phyloP scores from a whole-genome alignment of 345 rosid genomes.

The Lenwebbia sp. region DNA sequence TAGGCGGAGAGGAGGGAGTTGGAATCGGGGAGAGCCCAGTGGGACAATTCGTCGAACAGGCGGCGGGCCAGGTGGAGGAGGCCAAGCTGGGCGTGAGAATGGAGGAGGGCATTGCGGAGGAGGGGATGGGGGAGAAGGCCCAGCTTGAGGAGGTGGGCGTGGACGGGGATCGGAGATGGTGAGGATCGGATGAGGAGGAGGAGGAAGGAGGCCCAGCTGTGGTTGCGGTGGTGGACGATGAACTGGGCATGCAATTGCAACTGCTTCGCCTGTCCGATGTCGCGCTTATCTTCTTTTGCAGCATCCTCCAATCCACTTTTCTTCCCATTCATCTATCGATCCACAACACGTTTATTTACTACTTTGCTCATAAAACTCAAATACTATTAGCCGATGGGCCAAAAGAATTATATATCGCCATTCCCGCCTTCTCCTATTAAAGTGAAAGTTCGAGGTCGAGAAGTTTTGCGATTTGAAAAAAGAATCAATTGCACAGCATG shows the following conservation, averaged over 20 bases:
- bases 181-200: constrained; percentile 21
- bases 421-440: not conserved
- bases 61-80: constrained; percentile 18
- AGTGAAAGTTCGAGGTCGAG: not conserved
- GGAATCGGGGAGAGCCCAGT: constrained; percentile 27
- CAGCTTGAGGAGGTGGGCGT: constrained; percentile 21
- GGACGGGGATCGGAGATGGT: constrained; percentile 5
- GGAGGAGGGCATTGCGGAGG: constrained; percentile 25
- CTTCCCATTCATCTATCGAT: not conserved
- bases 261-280: not conserved
- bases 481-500: too few species aligned
- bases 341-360: not conserved
- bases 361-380: not conserved
- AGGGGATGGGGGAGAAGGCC: constrained; percentile 17
- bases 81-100: constrained; percentile 9
- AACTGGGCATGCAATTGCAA: not conserved
- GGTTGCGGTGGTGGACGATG: not conserved
- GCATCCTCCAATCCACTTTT: not conserved
- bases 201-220: constrained; percentile 11
- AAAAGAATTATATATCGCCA: not conserved
- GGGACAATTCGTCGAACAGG: constrained; percentile 58
- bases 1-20: constrained; percentile 42
- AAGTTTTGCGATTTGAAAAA: too few species aligned
- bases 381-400: not conserved
- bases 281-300: not conserved